Conservation (phyloP, 2,329 filamentous ascomycete genomes). For the Exophiala alcalophila region DNA sequence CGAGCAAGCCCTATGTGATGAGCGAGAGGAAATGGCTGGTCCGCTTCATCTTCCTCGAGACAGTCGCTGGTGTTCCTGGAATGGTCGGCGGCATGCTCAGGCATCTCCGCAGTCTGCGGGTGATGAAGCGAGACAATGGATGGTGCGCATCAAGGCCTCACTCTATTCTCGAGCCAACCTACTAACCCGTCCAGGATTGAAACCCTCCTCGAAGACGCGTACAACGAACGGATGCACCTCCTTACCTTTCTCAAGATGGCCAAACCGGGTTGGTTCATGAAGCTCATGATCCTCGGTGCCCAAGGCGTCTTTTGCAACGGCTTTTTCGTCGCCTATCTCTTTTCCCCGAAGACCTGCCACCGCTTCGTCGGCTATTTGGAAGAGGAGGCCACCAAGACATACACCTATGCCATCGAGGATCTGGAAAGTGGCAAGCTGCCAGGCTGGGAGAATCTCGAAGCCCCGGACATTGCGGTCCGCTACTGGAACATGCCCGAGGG, state of each 20-base stretch:
- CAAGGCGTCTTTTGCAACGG: slow-evolving; percentile 97
- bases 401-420: slow-evolving; percentile 83
- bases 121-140: slow-evolving; percentile 89
- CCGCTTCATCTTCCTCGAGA: slow-evolving; percentile 89
- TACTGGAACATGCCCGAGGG: slow-evolving; percentile 96
- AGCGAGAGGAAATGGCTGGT: slow-evolving; percentile 87
- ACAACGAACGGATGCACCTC: slow-evolving; percentile 92
- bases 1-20: slow-evolving; percentile 62
- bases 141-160: slow-evolving; percentile 52
- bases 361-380: slow-evolving; percentile 96
- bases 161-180: no score
- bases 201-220: slow-evolving; percentile 82
- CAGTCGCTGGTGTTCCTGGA: slow-evolving; percentile 88
- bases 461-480: slow-evolving; percentile 82
- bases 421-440: slow-evolving; percentile 81
- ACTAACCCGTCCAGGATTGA: slow-evolving; percentile 80
- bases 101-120: slow-evolving; percentile 77
- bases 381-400: slow-evolving; percentile 94
- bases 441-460: slow-evolving; percentile 72
- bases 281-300: slow-evolving; percentile 82
- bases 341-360: slow-evolving; percentile 84
- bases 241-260: slow-evolving; percentile 91
- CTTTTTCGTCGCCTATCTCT: slow-evolving; percentile 82
- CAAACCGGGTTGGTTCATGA: slow-evolving; percentile 84
- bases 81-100: slow-evolving; percentile 96